Evolutionary conservation across 768 basidiomycete genomes (phyloP).

Genomic region (Pluteus cervinus): DNA sequence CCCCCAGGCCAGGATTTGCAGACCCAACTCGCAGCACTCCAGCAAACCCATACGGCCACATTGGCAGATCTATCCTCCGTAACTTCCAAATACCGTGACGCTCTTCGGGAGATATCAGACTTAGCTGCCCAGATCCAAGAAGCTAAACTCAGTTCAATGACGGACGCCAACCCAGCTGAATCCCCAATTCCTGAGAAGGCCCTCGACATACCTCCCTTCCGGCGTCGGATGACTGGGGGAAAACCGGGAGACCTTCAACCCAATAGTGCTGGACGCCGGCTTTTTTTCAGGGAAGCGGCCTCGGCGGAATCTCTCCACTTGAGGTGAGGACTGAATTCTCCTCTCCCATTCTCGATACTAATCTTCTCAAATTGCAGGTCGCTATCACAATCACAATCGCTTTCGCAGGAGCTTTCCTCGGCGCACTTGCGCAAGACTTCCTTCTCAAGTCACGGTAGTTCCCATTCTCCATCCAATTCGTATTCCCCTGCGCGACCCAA

Average conservation of each 20-base stretch:
- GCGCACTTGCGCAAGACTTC: slow-evolving; percentile 81
- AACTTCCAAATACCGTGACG: slow-evolving; percentile 80
- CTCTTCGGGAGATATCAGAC: slow-evolving; percentile 89
- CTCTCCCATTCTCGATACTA: slow-evolving; percentile 6
- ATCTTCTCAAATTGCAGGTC: slow-evolving; percentile 45
- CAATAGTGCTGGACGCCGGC: slow-evolving; percentile 52
- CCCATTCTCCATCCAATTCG: slow-evolving; percentile 56
- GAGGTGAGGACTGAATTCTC: slow-evolving; percentile 43
- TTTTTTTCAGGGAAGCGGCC: slow-evolving; percentile 86
- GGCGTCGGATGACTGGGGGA: slow-evolving; percentile 48
- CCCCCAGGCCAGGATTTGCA: slow-evolving; percentile 37
- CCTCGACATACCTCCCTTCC: slow-evolving; percentile 31
- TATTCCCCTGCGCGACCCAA: slow-evolving; percentile 44
- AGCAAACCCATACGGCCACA: slow-evolving; percentile 76
- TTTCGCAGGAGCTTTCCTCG: slow-evolving; percentile 95
- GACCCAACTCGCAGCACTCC: slow-evolving; percentile 66
- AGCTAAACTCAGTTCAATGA: slow-evolving; percentile 58
- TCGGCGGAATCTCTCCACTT: slow-evolving; percentile 84
- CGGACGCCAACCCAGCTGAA: slow-evolving; percentile 24
- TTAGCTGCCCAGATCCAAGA: slow-evolving; percentile 89
- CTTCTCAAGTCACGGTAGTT: slow-evolving; percentile 68
- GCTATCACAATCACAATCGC: slow-evolving; percentile 90
- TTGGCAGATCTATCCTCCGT: slow-evolving; percentile 75
- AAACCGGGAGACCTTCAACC: slow-evolving; percentile 44
- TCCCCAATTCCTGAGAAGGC: slow-evolving; percentile 38